A percentile compares a stretch with the other conserved stretches of the same genome.
These are phyloP conservation scores for Pleurotus citrinopileatus DNA, from an alignment of 768 basidiomycete species.

Conservation along the genomic window DNA sequence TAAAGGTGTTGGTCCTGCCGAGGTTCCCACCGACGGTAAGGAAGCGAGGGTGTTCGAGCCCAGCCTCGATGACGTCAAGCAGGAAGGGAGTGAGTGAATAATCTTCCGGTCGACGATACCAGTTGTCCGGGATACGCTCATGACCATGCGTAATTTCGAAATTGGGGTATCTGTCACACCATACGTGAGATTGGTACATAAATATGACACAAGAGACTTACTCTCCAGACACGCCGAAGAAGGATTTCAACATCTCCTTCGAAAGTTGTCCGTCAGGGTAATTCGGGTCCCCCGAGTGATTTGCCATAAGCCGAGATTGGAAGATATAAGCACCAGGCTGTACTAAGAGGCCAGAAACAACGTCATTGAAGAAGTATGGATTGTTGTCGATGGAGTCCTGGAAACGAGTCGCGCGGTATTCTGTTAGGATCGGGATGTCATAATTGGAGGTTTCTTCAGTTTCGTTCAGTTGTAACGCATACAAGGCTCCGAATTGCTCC, in stretches of 20 bases:
- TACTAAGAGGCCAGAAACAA: background rate
- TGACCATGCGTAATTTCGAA: background rate
- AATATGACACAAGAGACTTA: too few relatives aligned
- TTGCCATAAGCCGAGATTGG: slow-evolving; percentile 7
- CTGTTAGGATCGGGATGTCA: background rate
- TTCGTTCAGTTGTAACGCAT: background rate
- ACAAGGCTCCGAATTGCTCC: background rate
- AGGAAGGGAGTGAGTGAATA: background rate
- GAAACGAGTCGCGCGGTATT: background rate
- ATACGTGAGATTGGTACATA: background rate
- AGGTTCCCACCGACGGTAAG: slow-evolving; percentile 5
- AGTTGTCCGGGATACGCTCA: slow-evolving; percentile 10
- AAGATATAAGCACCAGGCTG: slow-evolving; percentile 1
- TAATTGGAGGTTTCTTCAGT: background rate
- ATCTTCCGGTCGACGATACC: slow-evolving; percentile 10
- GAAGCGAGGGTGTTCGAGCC: slow-evolving; percentile 3
- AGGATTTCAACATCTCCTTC: slow-evolving; percentile 4
- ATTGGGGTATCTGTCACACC: background rate
- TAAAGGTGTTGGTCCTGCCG: slow-evolving; percentile 5
- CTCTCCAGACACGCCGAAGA: background rate
- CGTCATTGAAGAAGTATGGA: slow-evolving; percentile 5
- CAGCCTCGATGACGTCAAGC: background rate
- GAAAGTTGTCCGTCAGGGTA: slow-evolving; percentile 6
- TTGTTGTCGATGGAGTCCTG: slow-evolving; percentile 5
- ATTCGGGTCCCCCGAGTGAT: slow-evolving; percentile 5